phyloP scores from a whole-genome alignment of 345 rosid species.

The Sonneratia alba region DNA sequence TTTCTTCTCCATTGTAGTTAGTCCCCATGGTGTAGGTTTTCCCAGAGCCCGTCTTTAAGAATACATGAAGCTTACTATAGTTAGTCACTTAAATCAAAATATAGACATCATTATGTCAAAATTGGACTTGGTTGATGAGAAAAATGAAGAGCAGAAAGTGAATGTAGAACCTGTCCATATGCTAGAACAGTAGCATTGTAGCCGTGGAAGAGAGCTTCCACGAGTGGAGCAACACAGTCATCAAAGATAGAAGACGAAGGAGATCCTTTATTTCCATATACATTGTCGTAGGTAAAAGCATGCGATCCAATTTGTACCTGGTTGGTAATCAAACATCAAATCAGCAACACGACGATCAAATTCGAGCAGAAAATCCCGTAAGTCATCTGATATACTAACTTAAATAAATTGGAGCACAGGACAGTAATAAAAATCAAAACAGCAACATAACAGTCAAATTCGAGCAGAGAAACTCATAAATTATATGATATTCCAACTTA shows the following conservation, averaged over 20 bases:
- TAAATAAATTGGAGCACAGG: too few relatives aligned
- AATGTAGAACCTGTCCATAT: conserved; percentile 71
- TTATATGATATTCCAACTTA: not conserved
- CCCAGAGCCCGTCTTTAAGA: conserved; percentile 76
- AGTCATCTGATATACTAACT: too few relatives aligned
- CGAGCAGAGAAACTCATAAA: too few relatives aligned
- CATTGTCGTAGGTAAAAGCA: conserved; percentile 70
- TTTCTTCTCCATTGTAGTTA: conserved; percentile 58
- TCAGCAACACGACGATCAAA: not conserved
- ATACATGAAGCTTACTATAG: conserved; percentile 1
- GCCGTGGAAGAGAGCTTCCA: conserved; percentile 77
- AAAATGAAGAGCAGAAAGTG: not conserved
- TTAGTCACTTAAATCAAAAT: not conserved
- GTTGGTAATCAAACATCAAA: not conserved
- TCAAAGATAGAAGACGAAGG: conserved; percentile 41
- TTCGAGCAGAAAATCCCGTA: not conserved
- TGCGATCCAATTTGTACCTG: conserved; percentile 91
- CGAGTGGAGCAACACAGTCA: conserved; percentile 77
- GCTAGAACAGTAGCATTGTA: conserved; percentile 94
- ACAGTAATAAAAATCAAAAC: too few relatives aligned
- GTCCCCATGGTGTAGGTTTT: conserved; percentile 98
- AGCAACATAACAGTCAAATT: too few relatives aligned
- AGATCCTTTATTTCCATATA: conserved; percentile 45
- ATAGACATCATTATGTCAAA: not conserved
- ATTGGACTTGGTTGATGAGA: not conserved